Evolutionary conservation across 1,284 basidiomycete species (phyloP).

Genomic region (Rhodotorula sp.): DNA sequence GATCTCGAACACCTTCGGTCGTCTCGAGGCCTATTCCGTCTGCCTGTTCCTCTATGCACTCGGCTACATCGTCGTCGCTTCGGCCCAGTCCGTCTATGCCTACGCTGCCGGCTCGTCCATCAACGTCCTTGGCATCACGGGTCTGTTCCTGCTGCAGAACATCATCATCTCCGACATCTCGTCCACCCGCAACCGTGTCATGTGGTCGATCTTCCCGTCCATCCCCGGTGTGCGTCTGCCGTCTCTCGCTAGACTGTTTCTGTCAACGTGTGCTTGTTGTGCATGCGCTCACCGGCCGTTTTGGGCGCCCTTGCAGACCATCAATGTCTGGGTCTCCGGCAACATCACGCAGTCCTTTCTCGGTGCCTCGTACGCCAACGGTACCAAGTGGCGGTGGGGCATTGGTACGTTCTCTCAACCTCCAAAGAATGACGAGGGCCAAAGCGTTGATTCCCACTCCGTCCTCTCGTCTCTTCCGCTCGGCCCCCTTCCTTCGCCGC

Average conservation of each 20-base stretch:
- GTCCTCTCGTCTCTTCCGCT: not conserved
- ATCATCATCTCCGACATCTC: constrained; percentile 51
- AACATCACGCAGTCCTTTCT: constrained; percentile 42
- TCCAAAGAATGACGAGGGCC: not conserved
- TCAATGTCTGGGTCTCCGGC: constrained; percentile 50
- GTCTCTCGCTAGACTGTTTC: not conserved
- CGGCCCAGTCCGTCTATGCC: constrained; percentile 39
- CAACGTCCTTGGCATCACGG: constrained; percentile 51
- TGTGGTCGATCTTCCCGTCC: constrained; percentile 50
- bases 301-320: constrained; percentile 17
- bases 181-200: constrained; percentile 47
- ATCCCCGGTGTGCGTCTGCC: constrained; percentile 41
- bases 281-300: not conserved
- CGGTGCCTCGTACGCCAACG: constrained; percentile 12
- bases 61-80: constrained; percentile 50
- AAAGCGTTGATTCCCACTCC: too few relatives aligned
- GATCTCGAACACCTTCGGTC: constrained; percentile 49
- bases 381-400: constrained; percentile 48
- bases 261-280: too few relatives aligned
- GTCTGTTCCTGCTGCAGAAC: constrained; percentile 48
- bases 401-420: constrained; percentile 45
- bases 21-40: constrained; percentile 49
- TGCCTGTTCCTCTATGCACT: constrained; percentile 49
- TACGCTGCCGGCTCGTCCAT: constrained; percentile 50
- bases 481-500: not conserved